These are phyloP conservation scores for Mollisia scopiformis DNA, from an alignment of 2,329 filamentous ascomycete genomes.

Conservation along the genomic window DNA sequence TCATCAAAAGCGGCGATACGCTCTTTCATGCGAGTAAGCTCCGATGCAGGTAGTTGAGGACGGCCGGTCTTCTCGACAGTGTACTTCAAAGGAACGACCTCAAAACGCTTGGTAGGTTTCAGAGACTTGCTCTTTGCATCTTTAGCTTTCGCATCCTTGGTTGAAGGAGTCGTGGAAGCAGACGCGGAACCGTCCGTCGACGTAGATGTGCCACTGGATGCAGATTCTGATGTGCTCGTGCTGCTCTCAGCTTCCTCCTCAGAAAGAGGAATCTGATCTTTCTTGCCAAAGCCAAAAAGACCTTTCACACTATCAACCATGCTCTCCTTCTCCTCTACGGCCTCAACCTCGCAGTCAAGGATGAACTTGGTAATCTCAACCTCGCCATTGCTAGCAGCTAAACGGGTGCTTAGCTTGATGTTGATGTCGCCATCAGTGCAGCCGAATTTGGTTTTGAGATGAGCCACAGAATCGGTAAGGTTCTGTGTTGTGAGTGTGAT, in stretches of 20 bases:
- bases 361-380: conserved; percentile 77
- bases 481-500: conserved; percentile 77
- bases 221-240: conserved; percentile 33
- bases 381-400: conserved; percentile 75
- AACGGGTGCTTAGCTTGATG: conserved; percentile 76
- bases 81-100: conserved; percentile 36
- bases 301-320: conserved; percentile 96
- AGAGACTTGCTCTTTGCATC: conserved; percentile 22
- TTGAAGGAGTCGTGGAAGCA: conserved; percentile 36
- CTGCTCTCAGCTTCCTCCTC: conserved; percentile 55
- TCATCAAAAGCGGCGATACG: conserved; percentile 82
- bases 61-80: conserved; percentile 30
- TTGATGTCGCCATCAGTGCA: conserved; percentile 74
- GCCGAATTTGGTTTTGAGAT: conserved; percentile 77
- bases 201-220: conserved; percentile 50
- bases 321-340: conserved; percentile 70
- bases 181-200: conserved; percentile 54
- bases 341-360: conserved; percentile 84
- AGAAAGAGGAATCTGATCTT: conserved; percentile 72
- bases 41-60: conserved; percentile 31
- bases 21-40: conserved; percentile 45
- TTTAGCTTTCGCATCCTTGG: conserved; percentile 23
- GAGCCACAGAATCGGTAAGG: conserved; percentile 78
- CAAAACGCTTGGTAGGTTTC: conserved; percentile 34
- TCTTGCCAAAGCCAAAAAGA: conserved; percentile 92